Percentiles rank a stretch among this genome's conserved stretches.
phyloP scores from a whole-genome alignment of 2,329 filamentous ascomycete genomes.

The Stenocarpella maydis region DNA sequence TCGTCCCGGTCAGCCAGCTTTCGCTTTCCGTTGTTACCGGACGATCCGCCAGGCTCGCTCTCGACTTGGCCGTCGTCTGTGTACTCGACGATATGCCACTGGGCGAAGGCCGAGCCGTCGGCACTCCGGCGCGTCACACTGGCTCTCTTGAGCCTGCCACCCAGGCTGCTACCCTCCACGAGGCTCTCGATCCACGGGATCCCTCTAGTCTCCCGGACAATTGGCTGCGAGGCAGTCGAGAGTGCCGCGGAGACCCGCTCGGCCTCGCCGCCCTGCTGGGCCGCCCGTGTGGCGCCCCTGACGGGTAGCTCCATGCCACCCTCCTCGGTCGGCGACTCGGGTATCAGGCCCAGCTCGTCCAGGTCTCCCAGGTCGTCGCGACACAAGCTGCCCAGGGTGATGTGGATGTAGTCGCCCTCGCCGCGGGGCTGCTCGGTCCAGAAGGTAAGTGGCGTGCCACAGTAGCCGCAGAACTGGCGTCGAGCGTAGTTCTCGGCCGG shows the following conservation, averaged over 20 bases:
- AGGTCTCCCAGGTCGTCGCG: conserved; percentile 75
- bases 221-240: conserved; percentile 37
- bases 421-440: conserved; percentile 78
- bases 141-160: conserved; percentile 68
- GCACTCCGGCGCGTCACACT: conserved; percentile 64
- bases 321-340: conserved; percentile 48
- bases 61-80: conserved; percentile 52
- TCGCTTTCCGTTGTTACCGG: conserved; percentile 57
- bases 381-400: conserved; percentile 81
- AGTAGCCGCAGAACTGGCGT: conserved; percentile 90
- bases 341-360: conserved; percentile 78
- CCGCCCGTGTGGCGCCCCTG: conserved; percentile 38
- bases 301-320: conserved; percentile 41
- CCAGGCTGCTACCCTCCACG: conserved; percentile 78
- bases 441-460: conserved; percentile 83
- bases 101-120: conserved; percentile 73
- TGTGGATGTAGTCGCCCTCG: conserved; percentile 80
- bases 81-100: conserved; percentile 88
- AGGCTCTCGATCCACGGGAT: conserved; percentile 88
- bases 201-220: conserved; percentile 70
- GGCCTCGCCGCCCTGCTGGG: conserved; percentile 44
- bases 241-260: conserved; percentile 32
- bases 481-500: conserved; percentile 65
- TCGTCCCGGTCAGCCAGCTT: conserved; percentile 57
- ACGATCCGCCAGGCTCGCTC: conserved; percentile 42